Evolutionary conservation across 2,329 filamentous ascomycete genomes (phyloP).

Genomic region (Aspergillus niger): DNA sequence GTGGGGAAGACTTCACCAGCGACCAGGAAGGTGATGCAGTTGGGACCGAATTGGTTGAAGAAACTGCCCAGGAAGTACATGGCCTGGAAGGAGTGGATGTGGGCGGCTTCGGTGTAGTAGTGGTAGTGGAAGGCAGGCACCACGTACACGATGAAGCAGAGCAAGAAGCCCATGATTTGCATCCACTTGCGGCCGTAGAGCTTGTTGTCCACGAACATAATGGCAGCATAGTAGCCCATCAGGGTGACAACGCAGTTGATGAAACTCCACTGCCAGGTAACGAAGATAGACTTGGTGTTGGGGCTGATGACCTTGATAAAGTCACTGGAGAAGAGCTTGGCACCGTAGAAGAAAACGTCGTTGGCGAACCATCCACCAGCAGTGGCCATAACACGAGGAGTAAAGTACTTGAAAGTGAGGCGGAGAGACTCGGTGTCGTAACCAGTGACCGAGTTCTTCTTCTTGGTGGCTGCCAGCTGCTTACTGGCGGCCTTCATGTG

Average conservation of each 20-base stretch:
- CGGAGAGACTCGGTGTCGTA: slow-evolving; percentile 5
- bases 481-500: slow-evolving; percentile 10
- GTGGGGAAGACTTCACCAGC: slow-evolving; percentile 94
- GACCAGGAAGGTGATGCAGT: slow-evolving; percentile 91
- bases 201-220: slow-evolving; percentile 6
- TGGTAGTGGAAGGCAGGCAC: slow-evolving; percentile 7
- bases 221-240: slow-evolving; percentile 1
- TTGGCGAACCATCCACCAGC: slow-evolving; percentile 9
- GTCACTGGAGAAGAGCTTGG: slow-evolving; percentile 10
- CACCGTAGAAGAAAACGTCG: slow-evolving; percentile 6
- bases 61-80: slow-evolving; percentile 10
- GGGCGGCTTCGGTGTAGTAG: slow-evolving; percentile 4
- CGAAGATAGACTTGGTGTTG: slow-evolving; percentile 1
- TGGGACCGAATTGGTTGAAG: slow-evolving; percentile 62
- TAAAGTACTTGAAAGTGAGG: slow-evolving; percentile 7
- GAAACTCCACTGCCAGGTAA: slow-evolving; percentile 6
- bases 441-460: slow-evolving; percentile 3
- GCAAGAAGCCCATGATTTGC: slow-evolving; percentile 8
- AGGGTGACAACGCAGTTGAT: slow-evolving; percentile 5
- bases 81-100: slow-evolving; percentile 7
- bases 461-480: slow-evolving; percentile 9
- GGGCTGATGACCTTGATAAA: slow-evolving; percentile 4
- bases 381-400: slow-evolving; percentile 2
- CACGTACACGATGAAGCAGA: slow-evolving; percentile 8
- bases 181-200: slow-evolving; percentile 10